Evolutionary conservation across 1,284 basidiomycete species (phyloP).

Genomic region (Ganoderma boninense): DNA sequence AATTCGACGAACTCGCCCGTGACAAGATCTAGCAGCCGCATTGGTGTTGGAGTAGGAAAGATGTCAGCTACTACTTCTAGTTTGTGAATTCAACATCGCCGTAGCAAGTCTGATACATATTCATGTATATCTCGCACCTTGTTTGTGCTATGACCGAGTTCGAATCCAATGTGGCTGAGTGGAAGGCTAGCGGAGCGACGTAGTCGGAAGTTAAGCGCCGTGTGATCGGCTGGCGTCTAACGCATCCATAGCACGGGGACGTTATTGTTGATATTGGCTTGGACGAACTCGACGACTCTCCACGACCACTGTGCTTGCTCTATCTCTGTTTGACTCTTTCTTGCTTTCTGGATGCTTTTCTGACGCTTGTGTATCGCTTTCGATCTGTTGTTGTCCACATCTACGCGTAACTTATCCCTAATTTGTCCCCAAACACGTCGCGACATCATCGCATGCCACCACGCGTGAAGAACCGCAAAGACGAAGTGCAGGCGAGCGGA

Average conservation of each 20-base stretch:
- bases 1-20: not conserved
- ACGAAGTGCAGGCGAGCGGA: not conserved
- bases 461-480: constrained; percentile 3
- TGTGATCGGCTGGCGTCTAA: not conserved
- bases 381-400: not conserved
- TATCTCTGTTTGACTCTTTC: constrained; percentile 4
- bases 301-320: not conserved
- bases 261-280: not conserved
- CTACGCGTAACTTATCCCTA: constrained; percentile 19
- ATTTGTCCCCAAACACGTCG: constrained; percentile 2
- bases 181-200: too few species aligned
- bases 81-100: too few species aligned
- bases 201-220: not conserved
- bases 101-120: too few species aligned
- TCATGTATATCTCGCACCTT: too few species aligned
- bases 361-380: constrained; percentile 11
- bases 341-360: constrained; percentile 24
- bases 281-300: not conserved
- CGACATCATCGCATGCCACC: constrained; percentile 15
- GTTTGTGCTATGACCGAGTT: too few species aligned
- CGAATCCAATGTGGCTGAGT: too few species aligned
- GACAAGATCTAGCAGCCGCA: not conserved
- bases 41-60: not conserved
- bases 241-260: not conserved
- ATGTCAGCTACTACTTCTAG: too few species aligned